Evolutionary conservation across 306 rosid genomes (phyloP).

Genomic region (Arachis stenosperma): DNA sequence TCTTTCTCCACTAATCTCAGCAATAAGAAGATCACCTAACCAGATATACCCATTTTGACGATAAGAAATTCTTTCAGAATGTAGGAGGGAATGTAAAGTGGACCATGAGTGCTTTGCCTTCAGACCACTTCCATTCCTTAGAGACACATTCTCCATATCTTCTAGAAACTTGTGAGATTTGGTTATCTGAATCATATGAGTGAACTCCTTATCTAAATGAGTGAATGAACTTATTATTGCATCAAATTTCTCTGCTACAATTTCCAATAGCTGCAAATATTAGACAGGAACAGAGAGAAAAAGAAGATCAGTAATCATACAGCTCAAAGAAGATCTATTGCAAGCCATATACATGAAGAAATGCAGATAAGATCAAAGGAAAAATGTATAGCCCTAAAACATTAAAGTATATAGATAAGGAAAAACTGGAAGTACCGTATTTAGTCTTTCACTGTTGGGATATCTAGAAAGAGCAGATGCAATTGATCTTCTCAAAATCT

Average conservation of each 20-base stretch:
- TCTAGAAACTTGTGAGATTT: constrained; percentile 77
- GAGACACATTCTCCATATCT: constrained; percentile 61
- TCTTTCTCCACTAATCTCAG: constrained; percentile 79
- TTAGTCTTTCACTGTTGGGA: constrained; percentile 84
- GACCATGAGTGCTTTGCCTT: constrained; percentile 81
- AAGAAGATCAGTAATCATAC: constrained; percentile 9
- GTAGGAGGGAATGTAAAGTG: constrained; percentile 93
- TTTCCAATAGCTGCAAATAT: constrained; percentile 82
- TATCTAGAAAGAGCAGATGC: constrained; percentile 72
- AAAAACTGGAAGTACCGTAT: constrained; percentile 59
- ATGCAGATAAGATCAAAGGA: not conserved
- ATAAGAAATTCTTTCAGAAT: constrained; percentile 84
- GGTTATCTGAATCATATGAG: constrained; percentile 76
- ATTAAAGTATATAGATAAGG: constrained; percentile 19
- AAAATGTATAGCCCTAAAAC: constrained; percentile 28
- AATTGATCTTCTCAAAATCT: constrained; percentile 84
- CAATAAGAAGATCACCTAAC: constrained; percentile 94
- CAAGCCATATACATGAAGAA: constrained; percentile 12
- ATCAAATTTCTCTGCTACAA: constrained; percentile 82
- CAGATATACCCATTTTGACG: constrained; percentile 88
- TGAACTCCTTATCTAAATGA: constrained; percentile 91
- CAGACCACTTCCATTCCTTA: constrained; percentile 69
- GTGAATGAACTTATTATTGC: constrained; percentile 74
- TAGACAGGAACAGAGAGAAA: constrained; percentile 26
- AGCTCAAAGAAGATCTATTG: not conserved